A percentile compares a stretch with the other conserved stretches of the same genome.
These are phyloP conservation scores for Pluteus cervinus DNA, from an alignment of 768 basidiomycete genomes.

Conservation along the genomic window DNA sequence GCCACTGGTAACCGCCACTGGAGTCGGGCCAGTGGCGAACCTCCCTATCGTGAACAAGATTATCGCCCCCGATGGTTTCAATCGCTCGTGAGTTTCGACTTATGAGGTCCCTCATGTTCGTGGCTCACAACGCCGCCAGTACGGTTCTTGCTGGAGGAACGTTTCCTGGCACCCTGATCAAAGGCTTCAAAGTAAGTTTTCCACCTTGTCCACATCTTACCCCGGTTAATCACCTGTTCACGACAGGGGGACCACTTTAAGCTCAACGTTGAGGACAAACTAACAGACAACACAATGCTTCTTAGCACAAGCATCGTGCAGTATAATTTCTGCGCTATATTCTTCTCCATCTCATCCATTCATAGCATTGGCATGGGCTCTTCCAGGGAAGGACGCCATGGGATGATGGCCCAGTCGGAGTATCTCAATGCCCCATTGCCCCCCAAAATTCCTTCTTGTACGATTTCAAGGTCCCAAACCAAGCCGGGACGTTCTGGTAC, in stretches of 20 bases:
- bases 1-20: too few relatives aligned
- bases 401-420: conserved; percentile 29
- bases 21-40: conserved; percentile 17
- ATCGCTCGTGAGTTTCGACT: conserved; percentile 25
- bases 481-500: conserved; percentile 26
- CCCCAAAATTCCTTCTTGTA: conserved; percentile 33
- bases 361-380: conserved; percentile 42
- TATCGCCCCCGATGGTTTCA: conserved; percentile 41
- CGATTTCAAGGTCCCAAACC: conserved; percentile 20
- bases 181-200: conserved; percentile 12
- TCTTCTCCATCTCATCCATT: conserved; percentile 2
- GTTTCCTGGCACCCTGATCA: conserved; percentile 37
- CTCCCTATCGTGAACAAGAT: conserved; percentile 30
- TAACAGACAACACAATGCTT: conserved; percentile 35
- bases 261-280: conserved; percentile 33
- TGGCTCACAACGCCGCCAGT: conserved; percentile 3
- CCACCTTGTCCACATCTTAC: background rate
- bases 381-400: conserved; percentile 30
- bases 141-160: conserved; percentile 15
- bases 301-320: conserved; percentile 26
- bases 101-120: background rate
- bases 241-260: conserved; percentile 24
- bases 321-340: conserved; percentile 8
- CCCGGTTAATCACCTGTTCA: background rate
- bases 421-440: conserved; percentile 38